These are phyloP conservation scores for Fusarium miscanthi DNA, from an alignment of 2,329 filamentous ascomycete species.

Conservation along the genomic window DNA sequence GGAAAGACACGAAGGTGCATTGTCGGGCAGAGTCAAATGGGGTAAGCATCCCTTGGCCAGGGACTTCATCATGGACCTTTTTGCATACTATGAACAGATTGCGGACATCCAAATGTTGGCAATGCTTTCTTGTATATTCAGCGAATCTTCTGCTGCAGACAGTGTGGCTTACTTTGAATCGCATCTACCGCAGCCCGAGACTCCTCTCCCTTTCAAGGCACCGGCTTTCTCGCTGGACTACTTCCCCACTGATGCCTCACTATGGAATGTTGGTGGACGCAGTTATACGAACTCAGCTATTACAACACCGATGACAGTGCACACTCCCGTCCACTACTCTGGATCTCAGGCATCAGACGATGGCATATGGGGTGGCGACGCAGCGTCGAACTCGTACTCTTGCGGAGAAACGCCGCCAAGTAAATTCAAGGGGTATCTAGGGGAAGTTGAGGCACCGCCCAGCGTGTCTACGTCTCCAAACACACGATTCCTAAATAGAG, in stretches of 20 bases:
- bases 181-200: slow-evolving; percentile 67
- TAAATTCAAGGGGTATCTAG: slow-evolving; percentile 58
- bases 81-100: slow-evolving; percentile 70
- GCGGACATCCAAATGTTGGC: slow-evolving; percentile 77
- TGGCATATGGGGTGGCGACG: slow-evolving; percentile 62
- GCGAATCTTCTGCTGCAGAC: slow-evolving; percentile 67
- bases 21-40: slow-evolving; percentile 74
- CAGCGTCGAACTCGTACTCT: slow-evolving; percentile 68
- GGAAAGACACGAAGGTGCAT: slow-evolving; percentile 36
- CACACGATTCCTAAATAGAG: slow-evolving; percentile 62
- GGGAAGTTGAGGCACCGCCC: slow-evolving; percentile 60
- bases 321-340: slow-evolving; percentile 65
- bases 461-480: slow-evolving; percentile 71
- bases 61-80: slow-evolving; percentile 70
- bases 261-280: slow-evolving; percentile 63
- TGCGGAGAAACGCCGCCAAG: slow-evolving; percentile 71
- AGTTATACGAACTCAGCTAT: slow-evolving; percentile 65
- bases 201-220: slow-evolving; percentile 72
- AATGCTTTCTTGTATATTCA: slow-evolving; percentile 77
- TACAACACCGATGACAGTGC: slow-evolving; percentile 67
- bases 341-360: slow-evolving; percentile 70
- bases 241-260: slow-evolving; percentile 67
- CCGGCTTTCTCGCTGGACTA: slow-evolving; percentile 75
- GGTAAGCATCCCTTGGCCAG: slow-evolving; percentile 72
- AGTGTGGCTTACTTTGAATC: slow-evolving; percentile 68